phyloP scores from a whole-genome alignment of 345 rosid species.

The Populus pruinosa region DNA sequence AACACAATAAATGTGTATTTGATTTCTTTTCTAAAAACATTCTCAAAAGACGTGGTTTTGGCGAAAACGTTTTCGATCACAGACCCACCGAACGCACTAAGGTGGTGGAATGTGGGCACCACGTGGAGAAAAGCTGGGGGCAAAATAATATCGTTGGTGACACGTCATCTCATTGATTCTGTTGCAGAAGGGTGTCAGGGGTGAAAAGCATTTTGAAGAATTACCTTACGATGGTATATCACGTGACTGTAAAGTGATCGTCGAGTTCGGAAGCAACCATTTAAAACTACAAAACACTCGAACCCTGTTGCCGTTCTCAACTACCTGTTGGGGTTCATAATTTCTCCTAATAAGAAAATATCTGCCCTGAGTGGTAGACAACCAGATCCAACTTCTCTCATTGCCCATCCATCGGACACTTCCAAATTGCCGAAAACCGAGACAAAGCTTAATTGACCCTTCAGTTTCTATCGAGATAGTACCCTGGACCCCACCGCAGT shows the following conservation, averaged over 20 bases:
- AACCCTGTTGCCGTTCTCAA: not conserved
- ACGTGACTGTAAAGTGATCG: not conserved
- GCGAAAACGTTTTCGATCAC: not conserved
- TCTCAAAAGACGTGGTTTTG: not conserved
- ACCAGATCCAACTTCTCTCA: slow-evolving; percentile 7
- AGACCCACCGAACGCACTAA: not conserved
- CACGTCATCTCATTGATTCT: not conserved
- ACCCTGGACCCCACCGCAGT: not conserved
- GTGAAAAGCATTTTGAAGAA: not conserved
- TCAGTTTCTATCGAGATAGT: not conserved
- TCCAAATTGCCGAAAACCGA: not conserved
- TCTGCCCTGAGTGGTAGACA: slow-evolving; percentile 23
- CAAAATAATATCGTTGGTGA: not conserved
- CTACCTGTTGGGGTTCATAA: not conserved
- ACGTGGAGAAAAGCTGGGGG: not conserved
- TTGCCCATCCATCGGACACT: not conserved
- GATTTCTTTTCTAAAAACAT: not conserved
- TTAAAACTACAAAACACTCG: not conserved
- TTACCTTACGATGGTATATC: not conserved
- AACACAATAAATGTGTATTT: not conserved
- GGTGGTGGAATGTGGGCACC: not conserved
- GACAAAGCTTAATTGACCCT: not conserved
- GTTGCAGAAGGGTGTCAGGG: not conserved
- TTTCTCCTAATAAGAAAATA: not conserved
- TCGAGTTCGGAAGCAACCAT: not conserved